Evolutionary conservation across 257 asterid species (phyloP).

Genomic region (Echites panduratus): DNA sequence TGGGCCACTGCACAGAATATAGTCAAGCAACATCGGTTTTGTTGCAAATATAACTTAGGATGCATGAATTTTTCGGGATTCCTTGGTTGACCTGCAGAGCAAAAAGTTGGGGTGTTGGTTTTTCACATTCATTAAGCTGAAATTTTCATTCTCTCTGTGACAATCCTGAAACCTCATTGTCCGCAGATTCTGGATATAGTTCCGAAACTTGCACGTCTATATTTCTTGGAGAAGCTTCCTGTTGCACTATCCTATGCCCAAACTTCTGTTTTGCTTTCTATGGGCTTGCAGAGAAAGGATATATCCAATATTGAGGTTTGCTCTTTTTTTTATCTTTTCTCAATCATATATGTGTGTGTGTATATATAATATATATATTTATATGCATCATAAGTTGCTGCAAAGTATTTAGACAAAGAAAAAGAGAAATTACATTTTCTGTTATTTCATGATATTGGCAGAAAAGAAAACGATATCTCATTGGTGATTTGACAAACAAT

Average conservation of each 20-base stretch:
- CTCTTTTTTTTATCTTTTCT: background rate
- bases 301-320: slow-evolving; percentile 60
- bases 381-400: background rate
- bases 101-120: background rate
- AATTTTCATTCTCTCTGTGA: background rate
- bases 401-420: background rate
- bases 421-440: background rate
- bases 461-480: background rate
- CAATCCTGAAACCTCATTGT: background rate
- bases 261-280: slow-evolving; percentile 86
- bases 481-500: background rate
- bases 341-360: too few species aligned
- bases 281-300: slow-evolving; percentile 78
- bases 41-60: background rate
- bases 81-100: background rate
- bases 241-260: slow-evolving; percentile 66
- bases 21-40: background rate
- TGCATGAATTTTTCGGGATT: background rate
- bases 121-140: background rate
- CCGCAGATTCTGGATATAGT: slow-evolving; percentile 62
- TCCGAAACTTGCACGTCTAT: slow-evolving; percentile 46
- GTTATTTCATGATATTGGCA: background rate
- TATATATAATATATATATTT: too few species aligned
- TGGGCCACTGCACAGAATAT: background rate
- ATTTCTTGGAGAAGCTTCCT: slow-evolving; percentile 76